These are phyloP conservation scores for Scedosporium minutisporum DNA, from an alignment of 2,329 filamentous ascomycete species.

Conservation along the genomic window DNA sequence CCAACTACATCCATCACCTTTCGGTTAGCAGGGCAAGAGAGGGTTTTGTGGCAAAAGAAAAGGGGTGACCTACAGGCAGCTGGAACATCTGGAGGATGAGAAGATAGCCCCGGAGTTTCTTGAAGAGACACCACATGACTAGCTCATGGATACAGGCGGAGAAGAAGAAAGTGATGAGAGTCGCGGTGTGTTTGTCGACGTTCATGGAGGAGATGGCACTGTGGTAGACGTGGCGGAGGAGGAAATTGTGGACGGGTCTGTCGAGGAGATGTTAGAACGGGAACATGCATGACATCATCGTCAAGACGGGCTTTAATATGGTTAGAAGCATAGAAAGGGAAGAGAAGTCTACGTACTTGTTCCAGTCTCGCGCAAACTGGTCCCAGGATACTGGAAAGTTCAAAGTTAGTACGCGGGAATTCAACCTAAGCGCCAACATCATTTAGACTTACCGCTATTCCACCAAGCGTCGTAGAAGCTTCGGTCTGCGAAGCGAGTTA, in stretches of 20 bases:
- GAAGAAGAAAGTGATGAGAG: constrained; percentile 65
- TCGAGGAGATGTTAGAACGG: not conserved
- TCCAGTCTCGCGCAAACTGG: constrained; percentile 74
- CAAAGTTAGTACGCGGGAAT: too few relatives aligned
- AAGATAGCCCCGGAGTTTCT: constrained; percentile 65
- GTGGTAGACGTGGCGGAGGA: constrained; percentile 72
- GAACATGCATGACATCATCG: not conserved
- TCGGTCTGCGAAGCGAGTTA: constrained; percentile 68
- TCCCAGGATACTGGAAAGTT: constrained; percentile 49
- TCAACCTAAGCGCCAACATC: not conserved
- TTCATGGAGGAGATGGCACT: constrained; percentile 64
- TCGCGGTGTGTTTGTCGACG: constrained; percentile 60
- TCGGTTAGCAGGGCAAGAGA: not conserved
- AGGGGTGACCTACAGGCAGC: constrained; percentile 42
- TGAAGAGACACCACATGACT: constrained; percentile 73
- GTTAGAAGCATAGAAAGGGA: not conserved
- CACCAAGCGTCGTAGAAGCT: constrained; percentile 61
- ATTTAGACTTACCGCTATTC: constrained; percentile 37
- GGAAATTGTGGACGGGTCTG: constrained; percentile 63
- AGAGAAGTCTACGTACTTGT: constrained; percentile 29
- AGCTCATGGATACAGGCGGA: constrained; percentile 65
- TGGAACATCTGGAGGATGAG: constrained; percentile 67
- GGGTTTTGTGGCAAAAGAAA: not conserved
- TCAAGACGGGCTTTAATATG: not conserved
- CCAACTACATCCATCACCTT: constrained; percentile 32